Evolutionary conservation across 2,329 filamentous ascomycete genomes (phyloP), one percentile per base, ranked within the genome.

Genomic region (Calonectria crousiana): DNA sequence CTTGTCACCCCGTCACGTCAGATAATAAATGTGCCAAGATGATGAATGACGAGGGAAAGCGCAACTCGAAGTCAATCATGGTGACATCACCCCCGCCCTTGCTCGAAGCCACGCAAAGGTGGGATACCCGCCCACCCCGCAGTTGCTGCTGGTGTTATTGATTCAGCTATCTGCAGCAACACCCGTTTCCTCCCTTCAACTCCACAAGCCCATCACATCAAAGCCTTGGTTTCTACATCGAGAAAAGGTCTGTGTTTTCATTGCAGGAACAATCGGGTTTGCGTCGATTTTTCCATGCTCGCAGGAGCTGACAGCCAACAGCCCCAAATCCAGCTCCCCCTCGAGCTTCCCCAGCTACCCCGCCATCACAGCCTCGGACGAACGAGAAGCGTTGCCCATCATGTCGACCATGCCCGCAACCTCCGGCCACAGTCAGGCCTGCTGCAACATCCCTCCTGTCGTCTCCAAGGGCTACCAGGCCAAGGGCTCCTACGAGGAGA

Each of bases 381-480:
- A 28, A 28, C 36, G 14, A 58, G 18, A 36, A 38, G 6, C 28
- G 32, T 44, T 60, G 72, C 74, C 77, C 78, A 78, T 49, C 77
- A 89, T 89, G 88, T 88, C 88, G 79, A 84, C 86, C 41, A 89
- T 89, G 87, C 86, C 86, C 52, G 88, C 88, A 28, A 85, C 87
- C 73, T 85, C 87, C 80, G 89, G 89, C 83, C 89, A 91, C 83
- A 89, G 86, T 80, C 84, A 87, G 82, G 87, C 89, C 79, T 91
- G 90, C 86, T 91, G 90, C 82, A 90, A 89, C 80, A 86, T 91
- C 67, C 89, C 91, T 11, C 90, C 91, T 9, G 87, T 92, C 56
- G 84, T 91, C n/a, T 81, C 87, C 8, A 87, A 88, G 76, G 89
- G 87, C 16, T 93, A 93, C 82, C 79, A 87, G 67, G 82, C 84